These are phyloP conservation scores for Penicillium silybi DNA, from an alignment of 495 filamentous ascomycete species.

Conservation along the genomic window DNA sequence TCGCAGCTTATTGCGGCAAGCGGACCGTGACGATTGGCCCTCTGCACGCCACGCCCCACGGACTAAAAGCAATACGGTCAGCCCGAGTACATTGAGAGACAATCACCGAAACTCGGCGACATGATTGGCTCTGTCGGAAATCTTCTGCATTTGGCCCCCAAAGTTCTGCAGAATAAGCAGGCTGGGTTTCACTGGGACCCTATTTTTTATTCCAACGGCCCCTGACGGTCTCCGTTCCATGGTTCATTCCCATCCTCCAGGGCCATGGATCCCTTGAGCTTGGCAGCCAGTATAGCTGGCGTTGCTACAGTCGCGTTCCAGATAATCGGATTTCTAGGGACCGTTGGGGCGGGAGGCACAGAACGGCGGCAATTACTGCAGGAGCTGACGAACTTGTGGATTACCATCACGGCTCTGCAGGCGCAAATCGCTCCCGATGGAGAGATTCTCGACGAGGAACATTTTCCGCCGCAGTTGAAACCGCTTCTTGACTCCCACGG, in stretches of 20 bases:
- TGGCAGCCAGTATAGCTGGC: conserved; percentile 3
- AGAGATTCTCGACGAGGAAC: neutral
- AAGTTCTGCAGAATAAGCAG: neutral
- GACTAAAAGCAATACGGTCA: too few relatives aligned
- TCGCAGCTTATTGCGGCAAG: too few relatives aligned
- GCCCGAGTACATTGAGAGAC: neutral
- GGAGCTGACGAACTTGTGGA: conserved; percentile 4
- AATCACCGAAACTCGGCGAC: neutral
- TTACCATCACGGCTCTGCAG: conserved; percentile 3
- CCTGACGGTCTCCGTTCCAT: neutral
- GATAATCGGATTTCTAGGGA: conserved; percentile 2
- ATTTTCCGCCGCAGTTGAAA: neutral
- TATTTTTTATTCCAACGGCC: neutral
- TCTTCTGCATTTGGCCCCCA: neutral
- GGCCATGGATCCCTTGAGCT: conserved; percentile 3
- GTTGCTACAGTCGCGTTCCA: conserved; percentile 3
- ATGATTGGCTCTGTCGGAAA: neutral
- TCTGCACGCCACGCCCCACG: neutral
- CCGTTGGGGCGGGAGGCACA: neutral
- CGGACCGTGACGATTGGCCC: neutral
- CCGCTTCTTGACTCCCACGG: neutral
- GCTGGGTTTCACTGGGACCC: too few relatives aligned
- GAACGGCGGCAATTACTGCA: neutral
- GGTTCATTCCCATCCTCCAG: neutral
- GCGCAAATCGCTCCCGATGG: conserved; percentile 3